A percentile compares a stretch with the other conserved stretches of the same genome.
Conservation (phyloP, 257 asterid genomes). For the Craterostigma plantagineum region DNA sequence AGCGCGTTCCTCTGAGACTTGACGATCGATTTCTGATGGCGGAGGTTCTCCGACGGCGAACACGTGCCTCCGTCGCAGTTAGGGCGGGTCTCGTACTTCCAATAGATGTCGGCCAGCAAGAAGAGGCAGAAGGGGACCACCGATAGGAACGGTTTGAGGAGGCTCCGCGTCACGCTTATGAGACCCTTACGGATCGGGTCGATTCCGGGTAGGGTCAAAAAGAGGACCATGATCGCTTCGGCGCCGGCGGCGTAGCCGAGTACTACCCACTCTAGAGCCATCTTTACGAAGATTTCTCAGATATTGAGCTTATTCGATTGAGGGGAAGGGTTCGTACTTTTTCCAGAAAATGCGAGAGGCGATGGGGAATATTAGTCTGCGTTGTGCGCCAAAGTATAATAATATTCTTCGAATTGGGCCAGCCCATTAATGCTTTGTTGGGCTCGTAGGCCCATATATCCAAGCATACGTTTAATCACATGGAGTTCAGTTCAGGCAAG, state of each 20-base stretch:
- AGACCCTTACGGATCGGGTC: conserved; percentile 76
- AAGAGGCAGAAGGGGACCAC: conserved; percentile 79
- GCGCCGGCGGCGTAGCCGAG: conserved; percentile 91
- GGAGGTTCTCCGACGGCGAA: conserved; percentile 74
- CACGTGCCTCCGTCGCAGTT: conserved; percentile 58
- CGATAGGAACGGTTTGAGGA: conserved; percentile 67
- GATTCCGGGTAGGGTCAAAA: conserved; percentile 79
- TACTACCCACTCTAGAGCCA: conserved; percentile 97
- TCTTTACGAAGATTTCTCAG: background rate
- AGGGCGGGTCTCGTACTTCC: conserved; percentile 90
- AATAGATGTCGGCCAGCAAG: conserved; percentile 74
- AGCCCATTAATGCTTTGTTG: too few species aligned
- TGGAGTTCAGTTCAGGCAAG: too few species aligned
- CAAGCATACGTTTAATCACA: too few species aligned
- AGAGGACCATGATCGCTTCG: conserved; percentile 85
- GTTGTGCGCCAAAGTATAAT: too few species aligned
- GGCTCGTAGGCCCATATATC: too few species aligned
- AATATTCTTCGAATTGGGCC: too few species aligned
- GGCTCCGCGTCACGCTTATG: conserved; percentile 53
- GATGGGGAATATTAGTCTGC: too few species aligned
- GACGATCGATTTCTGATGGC: conserved; percentile 88
- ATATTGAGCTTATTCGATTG: too few species aligned
- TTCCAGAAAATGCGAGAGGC: too few species aligned
- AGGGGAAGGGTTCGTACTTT: too few species aligned
- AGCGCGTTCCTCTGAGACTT: conserved; percentile 90